phyloP scores from a whole-genome alignment of 768 basidiomycete genomes.

The Tricholoma furcatifolium region DNA sequence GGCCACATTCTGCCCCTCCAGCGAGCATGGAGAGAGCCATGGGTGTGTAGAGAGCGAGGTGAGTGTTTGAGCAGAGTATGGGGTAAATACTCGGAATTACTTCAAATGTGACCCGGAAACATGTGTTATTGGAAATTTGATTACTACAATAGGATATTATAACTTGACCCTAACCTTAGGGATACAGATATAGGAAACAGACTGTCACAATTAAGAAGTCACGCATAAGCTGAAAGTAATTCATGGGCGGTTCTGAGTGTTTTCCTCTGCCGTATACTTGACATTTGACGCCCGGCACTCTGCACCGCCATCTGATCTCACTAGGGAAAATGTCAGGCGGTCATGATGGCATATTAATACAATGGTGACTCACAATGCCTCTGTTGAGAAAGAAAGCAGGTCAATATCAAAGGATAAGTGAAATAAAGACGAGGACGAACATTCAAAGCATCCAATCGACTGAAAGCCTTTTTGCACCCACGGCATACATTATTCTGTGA shows the following conservation, averaged over 20 bases:
- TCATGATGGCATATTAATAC: constrained; percentile 12
- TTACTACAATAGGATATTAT: constrained; percentile 22
- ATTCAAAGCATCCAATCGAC: constrained; percentile 90
- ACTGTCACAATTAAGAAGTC: constrained; percentile 3
- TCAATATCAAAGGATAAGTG: constrained; percentile 16
- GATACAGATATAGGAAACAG: constrained; percentile 8
- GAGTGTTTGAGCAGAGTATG: constrained; percentile 1
- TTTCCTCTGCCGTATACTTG: constrained; percentile 32
- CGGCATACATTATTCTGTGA: constrained; percentile 84
- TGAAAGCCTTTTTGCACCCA: constrained; percentile 94
- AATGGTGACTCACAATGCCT: constrained; percentile 64
- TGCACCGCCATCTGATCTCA: constrained; percentile 82
- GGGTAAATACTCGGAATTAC: constrained; percentile 8
- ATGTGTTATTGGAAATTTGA: constrained; percentile 19
- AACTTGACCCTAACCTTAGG: constrained; percentile 18
- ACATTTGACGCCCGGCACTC: constrained; percentile 60
- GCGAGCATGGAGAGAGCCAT: constrained; percentile 86
- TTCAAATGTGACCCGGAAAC: constrained; percentile 4
- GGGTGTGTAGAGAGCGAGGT: constrained; percentile 2
- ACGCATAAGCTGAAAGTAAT: not conserved
- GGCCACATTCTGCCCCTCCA: constrained; percentile 80
- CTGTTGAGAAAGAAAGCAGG: constrained; percentile 36
- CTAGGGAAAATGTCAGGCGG: constrained; percentile 38
- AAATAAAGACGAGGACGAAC: constrained; percentile 48
- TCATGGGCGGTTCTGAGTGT: constrained; percentile 18